Evolutionary conservation across 208 protist genomes (phyloP).

Genomic region (Novymonas esmeraldas): DNA sequence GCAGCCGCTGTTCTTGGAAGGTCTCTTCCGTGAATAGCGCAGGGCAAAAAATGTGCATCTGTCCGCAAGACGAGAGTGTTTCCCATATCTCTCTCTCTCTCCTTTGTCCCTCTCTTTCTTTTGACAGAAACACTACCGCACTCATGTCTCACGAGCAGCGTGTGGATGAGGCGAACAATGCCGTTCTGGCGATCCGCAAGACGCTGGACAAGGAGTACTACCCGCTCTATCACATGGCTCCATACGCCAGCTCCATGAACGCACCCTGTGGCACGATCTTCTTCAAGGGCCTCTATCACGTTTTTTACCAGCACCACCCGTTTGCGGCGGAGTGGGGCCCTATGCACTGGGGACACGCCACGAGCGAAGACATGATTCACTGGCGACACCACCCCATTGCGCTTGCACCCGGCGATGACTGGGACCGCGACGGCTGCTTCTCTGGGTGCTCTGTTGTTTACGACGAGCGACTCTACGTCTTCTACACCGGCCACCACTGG

Average conservation of each 20-base stretch:
- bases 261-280: slow-evolving; percentile 50
- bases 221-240: slow-evolving; percentile 57
- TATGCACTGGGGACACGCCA: slow-evolving; percentile 72
- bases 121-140: background rate
- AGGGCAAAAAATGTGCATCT: too few species aligned
- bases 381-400: slow-evolving; percentile 65
- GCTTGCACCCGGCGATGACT: slow-evolving; percentile 63
- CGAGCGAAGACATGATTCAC: slow-evolving; percentile 65
- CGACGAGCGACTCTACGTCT: slow-evolving; percentile 61
- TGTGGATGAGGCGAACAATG: slow-evolving; percentile 45
- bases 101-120: background rate
- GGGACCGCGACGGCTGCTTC: slow-evolving; percentile 65
- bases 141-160: slow-evolving; percentile 47
- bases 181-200: slow-evolving; percentile 45
- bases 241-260: slow-evolving; percentile 58
- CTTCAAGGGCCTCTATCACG: slow-evolving; percentile 61
- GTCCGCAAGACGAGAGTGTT: too few species aligned
- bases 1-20: too few species aligned
- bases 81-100: background rate
- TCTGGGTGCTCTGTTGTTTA: slow-evolving; percentile 45
- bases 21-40: too few species aligned
- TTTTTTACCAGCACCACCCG: slow-evolving; percentile 71
- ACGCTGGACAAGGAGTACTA: slow-evolving; percentile 48
- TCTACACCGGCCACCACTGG: slow-evolving; percentile 75
- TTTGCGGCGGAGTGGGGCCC: slow-evolving; percentile 44